Base-by-base conservation (phyloP, 1,139 yeast genomes). In the Kodamaea arcana region DNA sequence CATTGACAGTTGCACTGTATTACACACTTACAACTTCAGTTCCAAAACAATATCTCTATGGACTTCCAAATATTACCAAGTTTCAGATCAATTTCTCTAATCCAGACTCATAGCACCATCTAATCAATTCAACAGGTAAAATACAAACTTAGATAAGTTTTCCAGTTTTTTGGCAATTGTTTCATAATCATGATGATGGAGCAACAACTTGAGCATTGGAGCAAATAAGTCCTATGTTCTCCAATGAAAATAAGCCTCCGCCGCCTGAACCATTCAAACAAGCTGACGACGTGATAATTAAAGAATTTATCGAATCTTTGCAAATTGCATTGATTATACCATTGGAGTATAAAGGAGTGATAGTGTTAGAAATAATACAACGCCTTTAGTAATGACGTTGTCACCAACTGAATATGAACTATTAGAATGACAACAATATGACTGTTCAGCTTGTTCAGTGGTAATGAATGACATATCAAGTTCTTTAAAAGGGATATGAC, bases 191-290 rank as follows among this genome's bases (percentile, higher is more conserved):
- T 1, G 49, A 36, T 13, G n/a, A 15, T 6, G 30, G 23, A 13
- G 17, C 4, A 24, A 46, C 50, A 1, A 68, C 61, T 37, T 65
- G 65, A 11, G 72, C 90, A 52, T 82, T 82, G 22, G 84, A 77
- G 25, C 84, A 78, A 61, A 82, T 72, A 25, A 80, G 51, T 0
- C 85, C 85, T 10, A 78, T 50, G 6, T 61, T 54, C 0, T 46
- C 32, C 3, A 40, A 30, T 8, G 11, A 13, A 35, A 65, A 61
- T 3, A 80, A 51, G 0, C 81, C 86, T 0, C 90, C 90, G 0
- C 90, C 90, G 1, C 84, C 78, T 2, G 87, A 80, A 0, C 90
- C 90, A 47, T 81, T 80, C 86, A 87, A 82, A 54, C 87, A 81
- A 9, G 79, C 69, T 0, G 85, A 72, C 0, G 84, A 72, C 0